phyloP scores from a whole-genome alignment of 176 grass and related monocot genomes.

The Oryza rufipogon region DNA sequence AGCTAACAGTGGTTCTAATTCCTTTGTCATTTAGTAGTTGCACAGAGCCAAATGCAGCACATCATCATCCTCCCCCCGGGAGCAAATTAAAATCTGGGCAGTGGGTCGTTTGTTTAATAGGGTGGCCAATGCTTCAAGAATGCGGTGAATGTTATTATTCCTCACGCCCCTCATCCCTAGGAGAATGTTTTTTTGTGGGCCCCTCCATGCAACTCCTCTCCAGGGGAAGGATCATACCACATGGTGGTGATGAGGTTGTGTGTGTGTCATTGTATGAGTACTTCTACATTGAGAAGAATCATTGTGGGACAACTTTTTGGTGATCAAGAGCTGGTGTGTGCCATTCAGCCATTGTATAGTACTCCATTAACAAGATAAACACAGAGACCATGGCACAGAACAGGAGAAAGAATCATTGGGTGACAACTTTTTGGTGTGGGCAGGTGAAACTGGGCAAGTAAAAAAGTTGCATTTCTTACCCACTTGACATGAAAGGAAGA shows the following conservation, averaged over 20 bases:
- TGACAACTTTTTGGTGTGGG: conserved; percentile 53
- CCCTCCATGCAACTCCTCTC: conserved; percentile 9
- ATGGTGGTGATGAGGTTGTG: conserved; percentile 25
- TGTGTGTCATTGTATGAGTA: conserved; percentile 15
- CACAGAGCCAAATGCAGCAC: conserved; percentile 12
- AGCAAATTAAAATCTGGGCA: not conserved
- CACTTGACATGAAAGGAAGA: conserved; percentile 49
- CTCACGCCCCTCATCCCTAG: conserved; percentile 50
- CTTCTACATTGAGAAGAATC: conserved; percentile 7
- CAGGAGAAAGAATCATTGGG: conserved; percentile 54
- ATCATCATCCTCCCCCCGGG: not conserved
- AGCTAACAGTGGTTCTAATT: not conserved
- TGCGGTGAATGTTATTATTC: conserved; percentile 45
- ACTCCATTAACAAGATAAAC: conserved; percentile 12
- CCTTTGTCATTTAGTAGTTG: not conserved
- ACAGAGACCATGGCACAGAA: conserved; percentile 32
- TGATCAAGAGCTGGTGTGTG: conserved; percentile 4
- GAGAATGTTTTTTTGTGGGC: conserved; percentile 63
- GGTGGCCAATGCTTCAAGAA: conserved; percentile 33
- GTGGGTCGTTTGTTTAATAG: conserved; percentile 21
- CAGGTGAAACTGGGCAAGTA: conserved; percentile 55
- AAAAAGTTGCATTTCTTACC: conserved; percentile 48
- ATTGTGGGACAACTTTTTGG: not conserved
- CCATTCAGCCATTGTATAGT: not conserved
- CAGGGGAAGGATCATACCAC: conserved; percentile 5